Percentiles rank a stretch among this genome's conserved stretches.
phyloP scores from a whole-genome alignment of 2,329 filamentous ascomycete genomes.

The Tolypocladium ophioglossoides region DNA sequence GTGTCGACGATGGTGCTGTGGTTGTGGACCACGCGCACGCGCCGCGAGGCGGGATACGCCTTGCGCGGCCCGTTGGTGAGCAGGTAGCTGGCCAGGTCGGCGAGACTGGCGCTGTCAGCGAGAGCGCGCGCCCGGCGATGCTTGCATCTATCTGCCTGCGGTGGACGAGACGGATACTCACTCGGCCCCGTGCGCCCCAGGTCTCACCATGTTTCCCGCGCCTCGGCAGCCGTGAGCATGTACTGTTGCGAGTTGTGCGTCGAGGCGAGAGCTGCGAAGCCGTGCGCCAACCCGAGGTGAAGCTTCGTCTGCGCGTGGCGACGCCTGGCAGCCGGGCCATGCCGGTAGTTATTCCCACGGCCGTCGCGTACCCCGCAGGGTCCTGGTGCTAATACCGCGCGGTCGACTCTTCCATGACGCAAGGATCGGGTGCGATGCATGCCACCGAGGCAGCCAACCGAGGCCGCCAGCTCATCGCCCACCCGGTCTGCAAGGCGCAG shows the following conservation, averaged over 20 bases:
- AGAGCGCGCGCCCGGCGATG: not conserved
- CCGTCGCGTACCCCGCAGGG: not conserved
- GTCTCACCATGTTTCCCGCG: slow-evolving; percentile 3
- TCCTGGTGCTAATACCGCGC: not conserved
- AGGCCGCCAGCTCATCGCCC: not conserved
- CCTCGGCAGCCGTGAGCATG: not conserved
- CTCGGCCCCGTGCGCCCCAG: slow-evolving; percentile 6
- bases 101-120: slow-evolving; percentile 10
- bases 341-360: no score
- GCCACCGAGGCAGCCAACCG: not conserved
- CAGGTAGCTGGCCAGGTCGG: slow-evolving; percentile 15
- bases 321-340: not conserved
- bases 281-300: no score
- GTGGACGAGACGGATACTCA: no score
- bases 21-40: slow-evolving; percentile 23
- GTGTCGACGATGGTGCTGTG: slow-evolving; percentile 25
- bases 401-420: not conserved
- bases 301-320: not conserved
- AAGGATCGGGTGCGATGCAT: not conserved
- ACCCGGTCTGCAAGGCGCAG: not conserved
- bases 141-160: no score
- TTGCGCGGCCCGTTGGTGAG: slow-evolving; percentile 16
- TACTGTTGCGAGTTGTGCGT: not conserved
- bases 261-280: not conserved
- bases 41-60: slow-evolving; percentile 13